Base-by-base conservation (phyloP, 2,329 filamentous ascomycete species). In the Fusarium tanahbumbuense region DNA sequence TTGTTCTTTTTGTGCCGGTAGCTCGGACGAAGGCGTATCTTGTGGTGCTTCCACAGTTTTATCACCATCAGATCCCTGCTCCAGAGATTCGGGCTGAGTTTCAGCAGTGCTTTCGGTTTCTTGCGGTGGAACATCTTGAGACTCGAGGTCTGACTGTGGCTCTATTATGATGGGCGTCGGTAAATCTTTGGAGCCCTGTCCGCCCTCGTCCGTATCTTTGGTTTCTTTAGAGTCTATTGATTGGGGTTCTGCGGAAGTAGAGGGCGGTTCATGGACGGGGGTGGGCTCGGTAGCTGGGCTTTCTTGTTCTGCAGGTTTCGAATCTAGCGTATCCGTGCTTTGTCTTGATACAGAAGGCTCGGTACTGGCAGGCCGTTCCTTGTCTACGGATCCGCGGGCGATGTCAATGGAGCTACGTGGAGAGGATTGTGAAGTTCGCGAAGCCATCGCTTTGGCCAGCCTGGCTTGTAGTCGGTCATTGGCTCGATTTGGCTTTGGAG, bases 381-480 rank as follows among this genome's bases (percentile, higher is more conserved):
- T 73, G 40, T 78, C 76, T 11, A 73, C 73, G n/a, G 78, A 78
- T 10, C 68, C 64, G 25, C 73, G 74, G 40, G 80, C 78, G 20
- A 73, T 74, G 54, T 68, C 85, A 81, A 77, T 61, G 9, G 80
- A 82, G 60, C 76, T 79, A 28, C 80, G 77, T 9, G 79, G 79
- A 32, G 80, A 81, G 20, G 69, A 60, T 30, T 73, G 73, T 20
- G 70, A 64, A 55, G 86, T 87, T 76, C 92, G 93, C 63, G 91
- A 91, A 5, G 91, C 93, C 75, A 98, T 89, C 30, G 94, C 96
- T 76, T 93, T 93, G 30, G 95, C 95, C 64, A 99, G 85, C 67
- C 94, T 88, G 78, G 97, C 94, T 77, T 98, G 94, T 45, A 99
- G 84, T 55, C 94, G 89, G 74, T 97, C 94, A 80, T 93, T 96